Percentiles rank a stretch among this genome's conserved stretches.
phyloP scores from a whole-genome alignment of 306 rosid species.

The Quercus aquifolioides region DNA sequence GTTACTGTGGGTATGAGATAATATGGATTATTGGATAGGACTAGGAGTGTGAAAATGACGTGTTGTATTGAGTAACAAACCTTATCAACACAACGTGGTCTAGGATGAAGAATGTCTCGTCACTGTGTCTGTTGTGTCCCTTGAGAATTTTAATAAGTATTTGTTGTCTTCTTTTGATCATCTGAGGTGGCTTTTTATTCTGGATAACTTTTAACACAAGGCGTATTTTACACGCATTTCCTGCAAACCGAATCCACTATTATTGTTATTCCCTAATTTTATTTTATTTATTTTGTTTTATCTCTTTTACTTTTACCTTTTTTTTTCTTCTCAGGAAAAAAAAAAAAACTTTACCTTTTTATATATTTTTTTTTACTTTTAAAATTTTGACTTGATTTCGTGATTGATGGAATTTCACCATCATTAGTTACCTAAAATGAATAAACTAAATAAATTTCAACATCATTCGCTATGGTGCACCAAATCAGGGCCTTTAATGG shows the following conservation, averaged over 20 bases:
- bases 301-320: too few relatives aligned
- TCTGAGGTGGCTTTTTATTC: slow-evolving; percentile 28
- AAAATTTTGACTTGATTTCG: neutral
- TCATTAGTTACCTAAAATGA: neutral
- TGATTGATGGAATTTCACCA: slow-evolving; percentile 10
- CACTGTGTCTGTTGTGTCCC: too few relatives aligned
- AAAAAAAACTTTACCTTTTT: too few relatives aligned
- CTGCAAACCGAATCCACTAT: slow-evolving; percentile 18
- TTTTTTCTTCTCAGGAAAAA: too few relatives aligned
- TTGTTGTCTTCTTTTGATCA: neutral
- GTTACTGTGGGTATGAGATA: too few relatives aligned
- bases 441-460: too few relatives aligned
- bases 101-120: too few relatives aligned
- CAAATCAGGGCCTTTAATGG: slow-evolving; percentile 13
- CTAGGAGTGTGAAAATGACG: too few relatives aligned
- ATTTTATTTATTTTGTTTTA: neutral
- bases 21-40: too few relatives aligned
- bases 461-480: slow-evolving; percentile 7
- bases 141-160: neutral
- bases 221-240: slow-evolving; percentile 39
- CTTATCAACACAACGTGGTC: neutral
- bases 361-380: neutral
- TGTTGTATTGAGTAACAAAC: neutral
- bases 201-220: slow-evolving; percentile 3
- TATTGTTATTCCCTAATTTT: neutral